Evolutionary conservation across 495 filamentous ascomycete species (phyloP).

Genomic region (Rostrohypoxylon terebratum): DNA sequence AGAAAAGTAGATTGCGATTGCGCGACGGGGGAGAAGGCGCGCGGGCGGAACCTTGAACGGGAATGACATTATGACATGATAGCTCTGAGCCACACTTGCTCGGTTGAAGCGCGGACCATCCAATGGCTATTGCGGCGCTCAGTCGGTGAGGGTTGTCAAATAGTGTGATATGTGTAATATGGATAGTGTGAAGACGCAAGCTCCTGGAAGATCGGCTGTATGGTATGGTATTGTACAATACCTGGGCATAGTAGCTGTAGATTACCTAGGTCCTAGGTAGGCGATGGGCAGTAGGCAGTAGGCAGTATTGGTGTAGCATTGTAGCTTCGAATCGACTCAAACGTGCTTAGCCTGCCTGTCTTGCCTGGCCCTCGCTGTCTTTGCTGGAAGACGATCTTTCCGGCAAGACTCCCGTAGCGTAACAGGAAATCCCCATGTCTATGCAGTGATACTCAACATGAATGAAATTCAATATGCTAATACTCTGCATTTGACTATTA

Average conservation of each 20-base stretch:
- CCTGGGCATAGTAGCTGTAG: neutral
- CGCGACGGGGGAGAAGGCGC: conserved; percentile 31
- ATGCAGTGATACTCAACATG: conserved; percentile 28
- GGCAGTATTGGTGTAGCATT: neutral
- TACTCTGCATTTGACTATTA: no score
- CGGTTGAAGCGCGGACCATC: conserved; percentile 44
- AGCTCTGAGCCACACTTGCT: conserved; percentile 42
- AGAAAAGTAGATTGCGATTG: conserved; percentile 29
- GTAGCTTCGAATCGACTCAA: conserved; percentile 24
- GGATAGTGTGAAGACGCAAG: conserved; percentile 6
- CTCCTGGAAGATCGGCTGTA: conserved; percentile 34
- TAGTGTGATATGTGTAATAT: neutral
- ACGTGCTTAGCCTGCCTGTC: conserved; percentile 29
- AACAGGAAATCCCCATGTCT: neutral
- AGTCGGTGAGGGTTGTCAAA: conserved; percentile 38
- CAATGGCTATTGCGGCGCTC: conserved; percentile 31
- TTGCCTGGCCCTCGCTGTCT: no score
- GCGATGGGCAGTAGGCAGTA: no score
- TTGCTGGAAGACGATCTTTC: conserved; percentile 29
- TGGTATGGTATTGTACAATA: no score
- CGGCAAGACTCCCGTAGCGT: conserved; percentile 29
- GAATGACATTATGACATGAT: conserved; percentile 32
- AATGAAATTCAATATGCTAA: conserved; percentile 4
- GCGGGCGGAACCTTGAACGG: no score
- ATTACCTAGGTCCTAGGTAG: no score